A percentile compares a stretch with the other conserved stretches of the same genome.
Evolutionary conservation across 2,329 filamentous ascomycete species (phyloP).

Genomic region (Ascochyta fabae): DNA sequence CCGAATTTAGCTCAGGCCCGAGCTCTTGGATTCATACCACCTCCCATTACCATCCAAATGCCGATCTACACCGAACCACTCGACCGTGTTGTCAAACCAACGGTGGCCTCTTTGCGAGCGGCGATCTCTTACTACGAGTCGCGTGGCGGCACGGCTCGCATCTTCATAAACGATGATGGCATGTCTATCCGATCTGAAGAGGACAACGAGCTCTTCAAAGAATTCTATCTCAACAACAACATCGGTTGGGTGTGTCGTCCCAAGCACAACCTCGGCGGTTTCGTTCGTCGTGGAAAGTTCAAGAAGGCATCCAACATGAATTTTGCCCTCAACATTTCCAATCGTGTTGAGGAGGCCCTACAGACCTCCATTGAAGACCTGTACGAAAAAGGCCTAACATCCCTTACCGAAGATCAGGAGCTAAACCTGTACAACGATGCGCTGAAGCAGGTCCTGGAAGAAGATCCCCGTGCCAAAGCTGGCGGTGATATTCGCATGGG

Average conservation of each 20-base stretch:
- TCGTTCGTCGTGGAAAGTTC: slow-evolving; percentile 33
- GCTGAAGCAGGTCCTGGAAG: slow-evolving; percentile 70
- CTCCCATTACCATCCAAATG: slow-evolving; percentile 76
- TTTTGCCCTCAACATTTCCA: slow-evolving; percentile 66
- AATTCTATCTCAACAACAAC: slow-evolving; percentile 55
- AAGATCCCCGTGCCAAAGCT: slow-evolving; percentile 73
- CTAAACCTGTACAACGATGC: slow-evolving; percentile 21
- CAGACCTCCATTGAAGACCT: slow-evolving; percentile 49
- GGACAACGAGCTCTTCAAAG: slow-evolving; percentile 49
- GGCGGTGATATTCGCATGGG: slow-evolving; percentile 83
- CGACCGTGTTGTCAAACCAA: slow-evolving; percentile 72
- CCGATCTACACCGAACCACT: slow-evolving; percentile 87
- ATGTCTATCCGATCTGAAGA: slow-evolving; percentile 63
- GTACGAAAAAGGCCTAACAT: slow-evolving; percentile 36
- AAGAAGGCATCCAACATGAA: slow-evolving; percentile 72
- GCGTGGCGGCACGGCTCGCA: slow-evolving; percentile 66
- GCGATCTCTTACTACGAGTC: slow-evolving; percentile 56
- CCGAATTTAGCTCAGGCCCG: slow-evolving; percentile 58
- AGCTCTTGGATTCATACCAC: slow-evolving; percentile 66
- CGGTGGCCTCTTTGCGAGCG: slow-evolving; percentile 76
- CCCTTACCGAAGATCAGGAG: slow-evolving; percentile 38
- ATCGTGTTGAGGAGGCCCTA: slow-evolving; percentile 67
- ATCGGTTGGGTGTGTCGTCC: slow-evolving; percentile 55
- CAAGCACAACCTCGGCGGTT: slow-evolving; percentile 40
- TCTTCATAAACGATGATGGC: slow-evolving; percentile 71